phyloP scores from a whole-genome alignment of 1,284 basidiomycete species.

The Rhizoctonia solani region DNA sequence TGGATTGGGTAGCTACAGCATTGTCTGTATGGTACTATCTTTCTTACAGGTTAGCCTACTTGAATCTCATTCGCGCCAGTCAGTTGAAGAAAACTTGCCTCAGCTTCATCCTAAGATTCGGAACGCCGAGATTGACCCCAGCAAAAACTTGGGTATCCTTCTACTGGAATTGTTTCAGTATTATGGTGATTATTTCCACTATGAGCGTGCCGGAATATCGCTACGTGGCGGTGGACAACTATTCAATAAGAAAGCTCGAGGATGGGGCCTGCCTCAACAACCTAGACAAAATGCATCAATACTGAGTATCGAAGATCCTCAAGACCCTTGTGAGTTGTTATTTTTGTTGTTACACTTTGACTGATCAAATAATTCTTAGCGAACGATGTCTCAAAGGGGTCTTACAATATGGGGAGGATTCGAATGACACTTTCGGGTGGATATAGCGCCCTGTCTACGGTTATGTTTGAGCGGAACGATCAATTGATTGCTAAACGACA shows the following conservation, averaged over 20 bases:
- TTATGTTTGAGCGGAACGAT: conserved; percentile 62
- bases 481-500: conserved; percentile 59
- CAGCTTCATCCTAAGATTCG: conserved; percentile 94
- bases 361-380: conserved; percentile 51
- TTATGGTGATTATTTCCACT: conserved; percentile 93
- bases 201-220: conserved; percentile 88
- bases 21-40: conserved; percentile 90
- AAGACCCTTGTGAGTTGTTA: conserved; percentile 72
- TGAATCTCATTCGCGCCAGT: neutral
- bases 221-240: conserved; percentile 83
- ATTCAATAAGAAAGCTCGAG: conserved; percentile 76
- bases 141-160: conserved; percentile 86
- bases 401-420: conserved; percentile 83
- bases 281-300: conserved; percentile 58
- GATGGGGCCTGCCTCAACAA: conserved; percentile 56
- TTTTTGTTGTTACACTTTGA: conserved; percentile 15
- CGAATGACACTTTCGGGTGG: conserved; percentile 85
- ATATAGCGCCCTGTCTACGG: conserved; percentile 77
- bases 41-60: conserved; percentile 75
- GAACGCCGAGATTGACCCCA: conserved; percentile 82
- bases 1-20: conserved; percentile 91
- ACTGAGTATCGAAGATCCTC: conserved; percentile 94
- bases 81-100: neutral
- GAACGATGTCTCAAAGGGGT: conserved; percentile 92
- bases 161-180: conserved; percentile 97